phyloP scores from a whole-genome alignment of 2,329 filamentous ascomycete genomes.

The Sphaerulina populicola region DNA sequence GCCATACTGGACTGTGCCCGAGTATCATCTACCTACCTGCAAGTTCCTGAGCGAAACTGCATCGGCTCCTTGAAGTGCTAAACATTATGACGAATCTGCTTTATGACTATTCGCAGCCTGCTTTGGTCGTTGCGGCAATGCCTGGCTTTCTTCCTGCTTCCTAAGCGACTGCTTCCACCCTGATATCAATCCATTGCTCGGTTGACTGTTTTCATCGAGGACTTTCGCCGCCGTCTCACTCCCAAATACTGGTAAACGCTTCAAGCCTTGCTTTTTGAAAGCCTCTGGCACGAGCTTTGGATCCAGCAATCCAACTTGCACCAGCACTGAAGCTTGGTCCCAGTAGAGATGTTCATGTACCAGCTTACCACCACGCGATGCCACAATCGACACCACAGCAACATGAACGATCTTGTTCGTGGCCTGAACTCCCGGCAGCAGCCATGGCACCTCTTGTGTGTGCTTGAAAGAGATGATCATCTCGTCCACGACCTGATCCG shows the following conservation, averaged over 20 bases:
- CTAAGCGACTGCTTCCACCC: slow-evolving; percentile 25
- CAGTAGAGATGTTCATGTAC: slow-evolving; percentile 52
- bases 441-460: slow-evolving; percentile 50
- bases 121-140: slow-evolving; percentile 23
- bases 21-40: slow-evolving; percentile 66
- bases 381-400: slow-evolving; percentile 49
- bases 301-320: slow-evolving; percentile 50
- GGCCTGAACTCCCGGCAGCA: slow-evolving; percentile 49
- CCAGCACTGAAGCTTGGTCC: slow-evolving; percentile 52
- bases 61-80: neutral
- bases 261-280: slow-evolving; percentile 37
- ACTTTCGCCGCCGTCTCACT: slow-evolving; percentile 38
- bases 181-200: slow-evolving; percentile 37
- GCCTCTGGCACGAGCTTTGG: slow-evolving; percentile 44
- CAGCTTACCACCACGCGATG: slow-evolving; percentile 46
- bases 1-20: slow-evolving; percentile 63
- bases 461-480: slow-evolving; percentile 50
- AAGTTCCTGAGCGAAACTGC: slow-evolving; percentile 57
- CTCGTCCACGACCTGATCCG: slow-evolving; percentile 53
- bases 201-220: slow-evolving; percentile 34
- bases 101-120: slow-evolving; percentile 16
- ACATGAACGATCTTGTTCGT: slow-evolving; percentile 51
- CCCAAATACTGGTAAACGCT: slow-evolving; percentile 36
- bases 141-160: neutral
- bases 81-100: slow-evolving; percentile 1